Conservation (phyloP, 2,329 filamentous ascomycete genomes). For the Setomelanomma holmii region DNA sequence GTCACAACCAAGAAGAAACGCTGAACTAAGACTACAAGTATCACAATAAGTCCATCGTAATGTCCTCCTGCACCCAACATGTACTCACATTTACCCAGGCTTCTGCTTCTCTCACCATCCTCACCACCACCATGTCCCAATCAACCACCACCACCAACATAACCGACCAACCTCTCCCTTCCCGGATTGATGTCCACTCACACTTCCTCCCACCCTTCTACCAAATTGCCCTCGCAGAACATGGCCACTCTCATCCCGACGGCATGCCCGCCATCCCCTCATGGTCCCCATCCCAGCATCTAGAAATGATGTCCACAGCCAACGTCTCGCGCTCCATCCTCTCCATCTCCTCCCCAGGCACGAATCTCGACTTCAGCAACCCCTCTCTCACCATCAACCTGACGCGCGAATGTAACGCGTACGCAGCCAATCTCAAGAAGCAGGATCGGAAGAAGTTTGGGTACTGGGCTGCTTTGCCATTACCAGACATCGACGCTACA, state of each 20-base stretch:
- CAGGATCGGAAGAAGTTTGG: slow-evolving; percentile 53
- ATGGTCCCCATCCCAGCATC: slow-evolving; percentile 57
- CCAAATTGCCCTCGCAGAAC: slow-evolving; percentile 47
- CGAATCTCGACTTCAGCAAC: slow-evolving; percentile 53
- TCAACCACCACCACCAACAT: slow-evolving; percentile 16
- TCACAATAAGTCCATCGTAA: no score
- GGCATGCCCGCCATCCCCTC: slow-evolving; percentile 58
- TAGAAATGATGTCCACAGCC: slow-evolving; percentile 58
- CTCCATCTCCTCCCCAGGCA: slow-evolving; percentile 63
- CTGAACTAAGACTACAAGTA: no score
- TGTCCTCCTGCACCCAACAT: no score
- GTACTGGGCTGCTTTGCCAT: slow-evolving; percentile 62
- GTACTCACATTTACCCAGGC: background rate
- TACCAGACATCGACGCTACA: slow-evolving; percentile 58
- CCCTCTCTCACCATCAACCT: slow-evolving; percentile 46
- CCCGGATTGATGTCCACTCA: slow-evolving; percentile 57
- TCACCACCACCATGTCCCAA: background rate
- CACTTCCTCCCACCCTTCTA: slow-evolving; percentile 57
- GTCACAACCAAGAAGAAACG: no score
- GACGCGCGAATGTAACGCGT: slow-evolving; percentile 52
- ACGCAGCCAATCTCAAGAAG: slow-evolving; percentile 50
- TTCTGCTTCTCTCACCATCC: background rate
- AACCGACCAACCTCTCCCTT: slow-evolving; percentile 25
- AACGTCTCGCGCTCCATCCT: slow-evolving; percentile 62
- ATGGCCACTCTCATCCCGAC: slow-evolving; percentile 55